phyloP scores from a whole-genome alignment of 495 filamentous ascomycete genomes.

The Aspergillus sclerotioniger region DNA sequence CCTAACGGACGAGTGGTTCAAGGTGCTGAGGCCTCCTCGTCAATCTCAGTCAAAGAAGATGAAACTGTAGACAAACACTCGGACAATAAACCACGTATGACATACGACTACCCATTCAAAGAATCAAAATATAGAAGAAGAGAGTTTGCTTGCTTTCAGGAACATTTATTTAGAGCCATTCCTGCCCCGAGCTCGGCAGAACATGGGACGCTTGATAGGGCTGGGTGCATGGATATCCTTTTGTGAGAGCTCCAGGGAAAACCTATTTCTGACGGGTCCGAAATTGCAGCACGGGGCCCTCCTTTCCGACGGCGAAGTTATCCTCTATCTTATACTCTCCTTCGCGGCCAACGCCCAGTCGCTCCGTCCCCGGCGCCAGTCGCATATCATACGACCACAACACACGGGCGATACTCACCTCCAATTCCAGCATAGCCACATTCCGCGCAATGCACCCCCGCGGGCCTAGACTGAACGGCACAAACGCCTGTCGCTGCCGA shows the following conservation, averaged over 20 bases:
- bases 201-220: no score
- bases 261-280: background rate
- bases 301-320: background rate
- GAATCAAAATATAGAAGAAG: no score
- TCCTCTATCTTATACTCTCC: background rate
- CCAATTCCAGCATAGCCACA: slow-evolving; percentile 49
- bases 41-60: no score
- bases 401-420: slow-evolving; percentile 43
- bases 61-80: no score
- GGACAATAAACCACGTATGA: no score
- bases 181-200: no score
- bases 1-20: no score
- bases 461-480: slow-evolving; percentile 24
- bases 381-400: slow-evolving; percentile 45
- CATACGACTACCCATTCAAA: no score
- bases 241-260: background rate
- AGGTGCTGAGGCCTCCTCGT: no score
- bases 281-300: background rate
- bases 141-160: no score
- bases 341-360: background rate
- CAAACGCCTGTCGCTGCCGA: slow-evolving; percentile 13
- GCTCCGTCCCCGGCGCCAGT: background rate
- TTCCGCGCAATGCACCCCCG: slow-evolving; percentile 27
- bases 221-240: no score
- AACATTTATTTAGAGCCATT: no score